Evolutionary conservation across 768 basidiomycete species (phyloP).

Genomic region (Dioszegia hungarica): DNA sequence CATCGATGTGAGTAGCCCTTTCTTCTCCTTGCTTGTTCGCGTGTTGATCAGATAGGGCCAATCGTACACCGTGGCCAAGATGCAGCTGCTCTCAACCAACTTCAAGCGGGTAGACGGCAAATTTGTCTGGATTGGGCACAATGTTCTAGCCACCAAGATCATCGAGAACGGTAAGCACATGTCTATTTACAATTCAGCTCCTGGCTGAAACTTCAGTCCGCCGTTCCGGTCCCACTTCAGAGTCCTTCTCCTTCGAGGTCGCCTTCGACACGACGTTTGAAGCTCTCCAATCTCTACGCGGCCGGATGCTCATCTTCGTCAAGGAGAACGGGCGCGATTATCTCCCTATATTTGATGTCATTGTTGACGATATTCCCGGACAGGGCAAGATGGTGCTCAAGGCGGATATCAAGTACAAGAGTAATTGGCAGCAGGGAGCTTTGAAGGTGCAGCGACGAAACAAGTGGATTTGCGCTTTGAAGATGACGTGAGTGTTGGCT

Average conservation of each 20-base stretch:
- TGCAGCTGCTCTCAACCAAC: conserved; percentile 66
- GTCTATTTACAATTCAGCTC: not conserved
- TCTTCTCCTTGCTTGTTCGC: not conserved
- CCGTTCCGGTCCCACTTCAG: conserved; percentile 62
- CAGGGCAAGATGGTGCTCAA: conserved; percentile 71
- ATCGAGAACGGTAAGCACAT: conserved; percentile 43
- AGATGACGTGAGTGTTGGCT: conserved; percentile 57
- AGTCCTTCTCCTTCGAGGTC: conserved; percentile 74
- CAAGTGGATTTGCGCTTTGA: conserved; percentile 88
- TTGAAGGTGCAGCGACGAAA: conserved; percentile 69
- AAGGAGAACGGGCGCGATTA: conserved; percentile 68
- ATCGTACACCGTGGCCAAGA: conserved; percentile 77
- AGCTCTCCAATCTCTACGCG: conserved; percentile 69
- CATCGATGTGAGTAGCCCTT: conserved; percentile 46
- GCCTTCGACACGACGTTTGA: conserved; percentile 72
- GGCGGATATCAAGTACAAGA: conserved; percentile 83
- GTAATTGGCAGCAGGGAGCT: conserved; percentile 74
- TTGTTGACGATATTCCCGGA: conserved; percentile 64
- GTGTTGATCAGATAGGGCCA: conserved; percentile 46
- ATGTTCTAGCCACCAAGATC: conserved; percentile 48
- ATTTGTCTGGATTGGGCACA: conserved; percentile 49
- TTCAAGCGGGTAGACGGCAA: conserved; percentile 48
- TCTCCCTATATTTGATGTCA: conserved; percentile 63
- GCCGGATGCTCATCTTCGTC: conserved; percentile 74
- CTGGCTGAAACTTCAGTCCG: conserved; percentile 36